Conservation (phyloP, 306 rosid genomes). For the Cicer pinnatifidum region DNA sequence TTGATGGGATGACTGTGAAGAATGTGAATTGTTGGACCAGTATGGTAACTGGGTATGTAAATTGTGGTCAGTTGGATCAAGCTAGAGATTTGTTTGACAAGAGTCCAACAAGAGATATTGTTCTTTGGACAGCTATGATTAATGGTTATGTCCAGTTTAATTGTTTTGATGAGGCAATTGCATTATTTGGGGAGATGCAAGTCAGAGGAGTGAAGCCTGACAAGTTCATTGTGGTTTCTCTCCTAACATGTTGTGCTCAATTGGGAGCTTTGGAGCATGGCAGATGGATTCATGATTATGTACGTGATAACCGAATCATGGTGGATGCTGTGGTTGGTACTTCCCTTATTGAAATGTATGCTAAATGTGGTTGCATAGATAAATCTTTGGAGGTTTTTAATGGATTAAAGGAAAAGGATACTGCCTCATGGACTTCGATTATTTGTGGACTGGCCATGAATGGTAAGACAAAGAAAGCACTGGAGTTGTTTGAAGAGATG, state of each 20-base stretch:
- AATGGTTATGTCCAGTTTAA: conserved; percentile 76
- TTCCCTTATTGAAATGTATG: conserved; percentile 77
- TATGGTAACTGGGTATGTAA: conserved; percentile 70
- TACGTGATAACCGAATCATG: conserved; percentile 50
- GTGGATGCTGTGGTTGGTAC: conserved; percentile 73
- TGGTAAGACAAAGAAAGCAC: conserved; percentile 66
- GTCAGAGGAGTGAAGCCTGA: conserved; percentile 57
- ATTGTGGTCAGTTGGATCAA: conserved; percentile 62
- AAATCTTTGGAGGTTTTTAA: conserved; percentile 65
- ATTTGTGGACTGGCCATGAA: conserved; percentile 76
- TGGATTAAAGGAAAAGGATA: conserved; percentile 60
- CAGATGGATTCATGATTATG: conserved; percentile 63
- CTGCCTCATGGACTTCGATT: conserved; percentile 72
- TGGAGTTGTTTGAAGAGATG: conserved; percentile 69
- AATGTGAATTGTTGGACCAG: conserved; percentile 81
- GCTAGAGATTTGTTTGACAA: conserved; percentile 71
- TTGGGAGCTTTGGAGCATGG: conserved; percentile 74
- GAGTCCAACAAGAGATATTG: conserved; percentile 65
- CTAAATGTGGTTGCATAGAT: conserved; percentile 70
- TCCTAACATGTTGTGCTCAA: conserved; percentile 78
- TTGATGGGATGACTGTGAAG: conserved; percentile 54
- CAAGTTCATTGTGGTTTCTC: conserved; percentile 62
- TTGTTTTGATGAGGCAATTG: conserved; percentile 62
- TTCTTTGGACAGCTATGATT: conserved; percentile 86
- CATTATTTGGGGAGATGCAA: conserved; percentile 67